These are phyloP conservation scores for Mycena rosella DNA, from an alignment of 768 basidiomycete genomes.

Conservation along the genomic window DNA sequence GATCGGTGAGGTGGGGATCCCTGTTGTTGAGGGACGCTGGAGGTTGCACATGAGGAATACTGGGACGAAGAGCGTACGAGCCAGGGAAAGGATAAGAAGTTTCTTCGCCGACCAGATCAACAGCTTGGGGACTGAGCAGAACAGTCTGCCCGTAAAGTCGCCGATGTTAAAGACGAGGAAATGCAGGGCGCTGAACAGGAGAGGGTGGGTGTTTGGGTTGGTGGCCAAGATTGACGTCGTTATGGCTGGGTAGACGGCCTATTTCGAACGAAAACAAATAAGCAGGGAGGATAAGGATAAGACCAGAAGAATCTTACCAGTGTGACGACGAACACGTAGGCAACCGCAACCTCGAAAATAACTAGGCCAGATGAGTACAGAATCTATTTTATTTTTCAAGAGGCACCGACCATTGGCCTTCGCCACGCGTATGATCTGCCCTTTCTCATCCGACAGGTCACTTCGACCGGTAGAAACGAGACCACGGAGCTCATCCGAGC, in stretches of 20 bases:
- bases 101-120: constrained; percentile 77
- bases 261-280: constrained; percentile 11
- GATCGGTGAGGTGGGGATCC: constrained; percentile 53
- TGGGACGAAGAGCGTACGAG: constrained; percentile 87
- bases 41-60: constrained; percentile 92
- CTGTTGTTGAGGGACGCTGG: constrained; percentile 56
- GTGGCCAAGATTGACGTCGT: constrained; percentile 82
- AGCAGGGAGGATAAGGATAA: neutral
- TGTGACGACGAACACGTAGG: constrained; percentile 83
- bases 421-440: constrained; percentile 64
- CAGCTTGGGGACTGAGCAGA: constrained; percentile 74
- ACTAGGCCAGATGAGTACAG: constrained; percentile 34
- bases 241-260: constrained; percentile 92
- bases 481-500: constrained; percentile 50
- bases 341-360: constrained; percentile 77
- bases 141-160: constrained; percentile 77
- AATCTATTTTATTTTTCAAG: neutral
- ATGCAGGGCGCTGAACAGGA: constrained; percentile 85
- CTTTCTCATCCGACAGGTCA: constrained; percentile 51
- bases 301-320: constrained; percentile 60
- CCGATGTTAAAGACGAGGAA: constrained; percentile 83
- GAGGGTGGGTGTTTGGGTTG: constrained; percentile 75
- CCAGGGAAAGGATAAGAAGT: constrained; percentile 72
- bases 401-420: constrained; percentile 63
- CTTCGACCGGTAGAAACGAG: constrained; percentile 51